Evolutionary conservation across 2,329 filamentous ascomycete species (phyloP), one percentile per base, ranked within the genome.

Genomic region (Aspergillus candidus): DNA sequence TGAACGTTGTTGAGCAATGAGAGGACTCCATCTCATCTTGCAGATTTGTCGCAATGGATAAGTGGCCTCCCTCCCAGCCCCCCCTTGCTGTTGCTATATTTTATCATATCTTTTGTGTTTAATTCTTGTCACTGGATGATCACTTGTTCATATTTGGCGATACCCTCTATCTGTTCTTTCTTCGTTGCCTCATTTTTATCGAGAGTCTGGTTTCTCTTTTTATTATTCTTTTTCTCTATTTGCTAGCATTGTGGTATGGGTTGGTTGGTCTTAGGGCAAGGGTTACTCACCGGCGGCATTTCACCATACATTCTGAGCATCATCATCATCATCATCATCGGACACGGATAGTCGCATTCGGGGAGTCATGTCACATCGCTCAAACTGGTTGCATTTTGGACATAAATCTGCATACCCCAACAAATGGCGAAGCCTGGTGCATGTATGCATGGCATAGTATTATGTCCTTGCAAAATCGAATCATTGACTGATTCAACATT

Each of bases 121-220:
- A 49, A 38, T 40, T 46, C n/a, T 53, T 41, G 40, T 41, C 34
- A 42, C 44, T 45, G 41, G 41, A 50, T 52, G 52, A 48, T 42
- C 40, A 47, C 39, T 49, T 40, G 51, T 56, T 48, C 22, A 27
- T 55, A 50, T 49, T 45, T 50, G 44, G 53, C 56, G 56, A 58
- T 58, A 58, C 56, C 56, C 53, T 48, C 32, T 55, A 43, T 41
- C 29, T 51, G 38, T 54, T 41, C 41, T 45, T 40, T 46, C 47
- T 40, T 27, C 40, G 22, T 51, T 49, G 46, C 44, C 44, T 41
- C 36, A 38, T 50, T 47, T 47, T 47, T 53, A 38, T 35, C 35
- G 34, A 41, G 53, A 41, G 47, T 38, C 46, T 39, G 45, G 34
- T 40, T 43, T 39, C 43, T 38, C 32, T 38, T 38, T 43, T 44